phyloP scores from a whole-genome alignment of 2,329 filamentous ascomycete genomes.

The Colletotrichum melonis region DNA sequence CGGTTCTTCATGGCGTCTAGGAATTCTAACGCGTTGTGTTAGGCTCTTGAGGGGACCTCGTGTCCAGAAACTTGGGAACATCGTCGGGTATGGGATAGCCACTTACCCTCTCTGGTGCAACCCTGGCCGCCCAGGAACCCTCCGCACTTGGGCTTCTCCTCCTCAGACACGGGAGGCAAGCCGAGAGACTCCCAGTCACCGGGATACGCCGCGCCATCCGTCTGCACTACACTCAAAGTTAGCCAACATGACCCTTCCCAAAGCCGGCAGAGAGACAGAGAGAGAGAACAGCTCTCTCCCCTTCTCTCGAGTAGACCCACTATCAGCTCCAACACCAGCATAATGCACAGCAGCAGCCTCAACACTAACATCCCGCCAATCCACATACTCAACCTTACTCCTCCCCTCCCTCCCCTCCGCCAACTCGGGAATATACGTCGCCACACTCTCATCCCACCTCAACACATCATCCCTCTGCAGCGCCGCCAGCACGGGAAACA shows the following conservation, averaged over 20 bases:
- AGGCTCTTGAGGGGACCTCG: not conserved
- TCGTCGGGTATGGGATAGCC: not conserved
- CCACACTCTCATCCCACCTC: slow-evolving; percentile 53
- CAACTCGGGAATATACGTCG: slow-evolving; percentile 56
- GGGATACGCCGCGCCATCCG: slow-evolving; percentile 45
- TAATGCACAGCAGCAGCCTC: slow-evolving; percentile 57
- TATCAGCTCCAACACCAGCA: slow-evolving; percentile 52
- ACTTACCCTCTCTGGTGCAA: slow-evolving; percentile 42
- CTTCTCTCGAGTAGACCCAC: slow-evolving; percentile 39
- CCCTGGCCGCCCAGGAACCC: slow-evolving; percentile 47
- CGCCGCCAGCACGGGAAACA: slow-evolving; percentile 30
- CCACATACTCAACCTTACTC: slow-evolving; percentile 44
- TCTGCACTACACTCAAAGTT: slow-evolving; percentile 42
- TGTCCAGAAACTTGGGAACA: not conserved
- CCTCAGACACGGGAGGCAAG: slow-evolving; percentile 44
- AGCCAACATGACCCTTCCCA: slow-evolving; percentile 1
- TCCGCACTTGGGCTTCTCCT: slow-evolving; percentile 45
- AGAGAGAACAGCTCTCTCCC: too few relatives aligned
- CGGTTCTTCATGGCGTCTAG: slow-evolving; percentile 43
- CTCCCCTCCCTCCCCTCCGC: slow-evolving; percentile 39
- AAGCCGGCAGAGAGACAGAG: too few relatives aligned
- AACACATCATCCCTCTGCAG: slow-evolving; percentile 30
- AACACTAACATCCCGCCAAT: slow-evolving; percentile 61
- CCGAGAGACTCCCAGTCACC: slow-evolving; percentile 45
- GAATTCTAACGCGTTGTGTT: slow-evolving; percentile 36